Evolutionary conservation across 345 rosid genomes (phyloP), one percentile per base, ranked within the genome.

Genomic region (Stellera chamaejasme): DNA sequence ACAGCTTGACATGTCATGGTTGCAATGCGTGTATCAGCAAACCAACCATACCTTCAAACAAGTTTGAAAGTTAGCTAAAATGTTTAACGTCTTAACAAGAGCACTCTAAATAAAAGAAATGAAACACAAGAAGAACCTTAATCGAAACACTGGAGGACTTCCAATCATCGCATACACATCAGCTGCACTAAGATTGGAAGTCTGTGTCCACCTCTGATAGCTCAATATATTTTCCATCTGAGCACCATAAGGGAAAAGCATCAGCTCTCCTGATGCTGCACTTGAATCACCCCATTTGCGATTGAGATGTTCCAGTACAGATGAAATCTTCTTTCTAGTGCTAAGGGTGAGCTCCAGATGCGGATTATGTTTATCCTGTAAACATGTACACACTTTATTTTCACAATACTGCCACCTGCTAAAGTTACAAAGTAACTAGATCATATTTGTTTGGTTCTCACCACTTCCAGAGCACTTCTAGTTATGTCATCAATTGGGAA

Each of bases 311-410:
- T 93, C 99, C 68, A 90, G 57, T 43, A 93, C 80, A 14, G 99
- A 94, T 61, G 99, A 85, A 73, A 94, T 82, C 82, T 90, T 94
- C 78, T 94, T 94, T 58, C 96, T 86, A 51, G 72, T 75, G 58
- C 95, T 83, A 67, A 94, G 97, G 42, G 99, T 90, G 69, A 94
- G 99, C 77, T 94, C 99, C 72, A 94, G 78, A 70, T 81, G 80
- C 6, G 99, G 99, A 67, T 94, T 94, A 64, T 80, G 99, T 60
- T 87, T 83, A 68, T 87, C 96, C 99, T 94, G 80, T 47, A 2
- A 74, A 68, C 48, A 73, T 61, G 63, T 66, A 73, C 45, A 58
- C 28, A 19, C 43, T 52, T 67, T 45, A 61, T 54, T 57, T 56
- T 55, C 49, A 61, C 10, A 58, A 46, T 10, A 63, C 10, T 45